Conservation (phyloP, 2,329 filamentous ascomycete genomes). For the Thelonectria blattea region DNA sequence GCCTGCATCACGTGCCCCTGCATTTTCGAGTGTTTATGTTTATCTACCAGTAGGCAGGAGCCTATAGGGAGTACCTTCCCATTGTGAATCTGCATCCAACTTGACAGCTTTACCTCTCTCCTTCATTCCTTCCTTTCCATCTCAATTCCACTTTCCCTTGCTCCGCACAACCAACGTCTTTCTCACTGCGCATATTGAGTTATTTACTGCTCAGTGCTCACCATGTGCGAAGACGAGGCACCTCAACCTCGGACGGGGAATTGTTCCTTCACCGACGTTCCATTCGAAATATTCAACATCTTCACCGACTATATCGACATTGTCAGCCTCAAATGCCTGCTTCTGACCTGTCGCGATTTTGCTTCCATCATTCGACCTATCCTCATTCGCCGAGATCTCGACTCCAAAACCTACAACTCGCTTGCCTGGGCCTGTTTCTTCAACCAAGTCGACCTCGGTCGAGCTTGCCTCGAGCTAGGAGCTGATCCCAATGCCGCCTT, state of each 20-base stretch:
- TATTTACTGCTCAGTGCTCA: background rate
- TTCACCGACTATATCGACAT: background rate
- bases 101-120: background rate
- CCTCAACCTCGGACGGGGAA: background rate
- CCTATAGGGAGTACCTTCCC: too few species aligned
- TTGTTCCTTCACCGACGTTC: background rate
- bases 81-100: background rate
- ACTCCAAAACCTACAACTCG: slow-evolving; percentile 1
- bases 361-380: background rate
- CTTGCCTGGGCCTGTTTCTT: slow-evolving; percentile 9
- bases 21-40: background rate
- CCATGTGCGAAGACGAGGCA: background rate
- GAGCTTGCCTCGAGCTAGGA: background rate
- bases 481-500: background rate
- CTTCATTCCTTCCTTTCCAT: background rate
- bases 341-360: background rate
- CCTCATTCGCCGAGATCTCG: background rate
- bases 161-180: too few species aligned
- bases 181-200: too few species aligned
- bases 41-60: too few species aligned
- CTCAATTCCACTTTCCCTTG: background rate
- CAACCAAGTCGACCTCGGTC: background rate
- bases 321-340: background rate
- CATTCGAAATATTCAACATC: background rate
- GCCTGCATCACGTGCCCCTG: background rate